phyloP scores from a whole-genome alignment of 495 filamentous ascomycete genomes.

The Aspergillus biplanus region DNA sequence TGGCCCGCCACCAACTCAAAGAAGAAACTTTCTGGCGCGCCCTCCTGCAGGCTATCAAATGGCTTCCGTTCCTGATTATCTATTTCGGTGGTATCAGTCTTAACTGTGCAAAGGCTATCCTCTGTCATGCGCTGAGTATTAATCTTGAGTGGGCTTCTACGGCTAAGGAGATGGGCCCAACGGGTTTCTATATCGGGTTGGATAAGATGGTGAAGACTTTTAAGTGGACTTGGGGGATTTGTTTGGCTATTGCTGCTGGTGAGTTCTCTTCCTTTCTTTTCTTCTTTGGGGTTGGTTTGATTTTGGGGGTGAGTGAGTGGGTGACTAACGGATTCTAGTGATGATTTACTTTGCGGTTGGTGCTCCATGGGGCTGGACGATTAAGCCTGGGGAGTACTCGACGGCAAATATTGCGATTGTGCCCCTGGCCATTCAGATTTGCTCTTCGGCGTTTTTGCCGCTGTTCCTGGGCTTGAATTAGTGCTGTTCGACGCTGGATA shows the following conservation, averaged over 20 bases:
- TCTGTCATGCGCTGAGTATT: constrained; percentile 9
- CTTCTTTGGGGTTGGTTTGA: constrained; percentile 1
- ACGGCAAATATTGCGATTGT: constrained; percentile 9
- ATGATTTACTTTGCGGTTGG: constrained; percentile 11
- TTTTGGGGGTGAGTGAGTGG: neutral
- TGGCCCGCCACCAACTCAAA: constrained; percentile 11
- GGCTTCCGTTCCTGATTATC: constrained; percentile 14
- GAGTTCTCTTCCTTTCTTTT: neutral
- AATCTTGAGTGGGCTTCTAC: constrained; percentile 12
- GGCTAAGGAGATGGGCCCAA: constrained; percentile 9
- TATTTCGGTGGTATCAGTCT: constrained; percentile 11
- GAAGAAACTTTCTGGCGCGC: constrained; percentile 8
- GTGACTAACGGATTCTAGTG: constrained; percentile 1
- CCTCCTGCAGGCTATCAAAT: neutral
- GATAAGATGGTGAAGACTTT: constrained; percentile 13
- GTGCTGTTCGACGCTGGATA: neutral
- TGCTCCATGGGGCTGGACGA: constrained; percentile 6
- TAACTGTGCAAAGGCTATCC: constrained; percentile 10
- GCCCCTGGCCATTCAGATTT: constrained; percentile 6
- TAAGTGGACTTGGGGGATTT: constrained; percentile 14
- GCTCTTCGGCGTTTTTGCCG: constrained; percentile 6
- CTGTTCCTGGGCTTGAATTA: constrained; percentile 4
- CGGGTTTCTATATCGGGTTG: constrained; percentile 11
- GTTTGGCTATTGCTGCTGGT: neutral
- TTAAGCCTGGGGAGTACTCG: constrained; percentile 7